Conservation (phyloP, 73 alveolate species). For the Paraurostyla sp. region DNA sequence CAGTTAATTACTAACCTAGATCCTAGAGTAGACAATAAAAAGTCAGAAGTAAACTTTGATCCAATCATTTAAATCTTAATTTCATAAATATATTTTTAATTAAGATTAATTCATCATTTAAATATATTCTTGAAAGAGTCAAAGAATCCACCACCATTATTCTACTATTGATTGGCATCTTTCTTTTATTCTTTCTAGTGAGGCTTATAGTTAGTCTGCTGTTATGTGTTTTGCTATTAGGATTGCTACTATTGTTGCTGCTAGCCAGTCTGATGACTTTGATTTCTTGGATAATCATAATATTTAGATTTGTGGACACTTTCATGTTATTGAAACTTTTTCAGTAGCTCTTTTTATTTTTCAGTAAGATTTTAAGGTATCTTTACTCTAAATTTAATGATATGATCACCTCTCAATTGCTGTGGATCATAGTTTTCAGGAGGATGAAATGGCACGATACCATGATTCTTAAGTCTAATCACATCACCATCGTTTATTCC, state of each 20-base stretch:
- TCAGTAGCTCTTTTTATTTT: neutral
- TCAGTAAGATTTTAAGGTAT: neutral
- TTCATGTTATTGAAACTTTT: slow-evolving; percentile 3
- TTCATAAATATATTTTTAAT: neutral
- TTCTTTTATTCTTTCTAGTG: neutral
- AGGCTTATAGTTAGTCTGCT: neutral
- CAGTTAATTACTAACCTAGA: neutral
- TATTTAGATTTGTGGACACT: neutral
- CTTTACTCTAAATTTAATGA: neutral
- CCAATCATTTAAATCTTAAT: neutral
- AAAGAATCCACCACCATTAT: neutral
- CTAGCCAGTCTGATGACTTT: neutral
- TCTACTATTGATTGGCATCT: neutral
- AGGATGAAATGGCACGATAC: slow-evolving; percentile 29
- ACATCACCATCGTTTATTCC: slow-evolving; percentile 42
- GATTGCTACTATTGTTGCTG: neutral
- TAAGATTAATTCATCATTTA: neutral
- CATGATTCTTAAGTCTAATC: slow-evolving; percentile 1
- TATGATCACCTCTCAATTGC: slow-evolving; percentile 22
- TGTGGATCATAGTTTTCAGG: slow-evolving; percentile 24
- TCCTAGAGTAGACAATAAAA: neutral
- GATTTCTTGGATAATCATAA: neutral
- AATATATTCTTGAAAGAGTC: neutral
- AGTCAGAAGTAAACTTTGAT: neutral
- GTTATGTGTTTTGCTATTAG: neutral